These are phyloP conservation scores for Boletus speciosus DNA, from an alignment of 768 basidiomycete genomes.

Conservation along the genomic window DNA sequence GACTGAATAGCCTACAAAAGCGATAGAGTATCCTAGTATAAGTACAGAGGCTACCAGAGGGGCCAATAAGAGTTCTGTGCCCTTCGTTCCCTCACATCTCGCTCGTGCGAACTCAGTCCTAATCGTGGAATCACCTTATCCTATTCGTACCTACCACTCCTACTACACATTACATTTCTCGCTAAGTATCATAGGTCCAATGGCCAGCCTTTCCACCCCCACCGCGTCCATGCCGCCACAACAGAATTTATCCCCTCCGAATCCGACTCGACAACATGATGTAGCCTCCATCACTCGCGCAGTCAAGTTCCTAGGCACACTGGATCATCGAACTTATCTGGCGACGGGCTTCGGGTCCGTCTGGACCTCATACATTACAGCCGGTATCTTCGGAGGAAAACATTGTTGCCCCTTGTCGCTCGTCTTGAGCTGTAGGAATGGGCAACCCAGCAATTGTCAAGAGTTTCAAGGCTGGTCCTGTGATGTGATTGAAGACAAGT, in stretches of 20 bases:
- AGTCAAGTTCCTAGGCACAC: constrained; percentile 21
- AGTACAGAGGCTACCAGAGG: no score
- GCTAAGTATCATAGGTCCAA: neutral
- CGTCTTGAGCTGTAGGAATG: constrained; percentile 30
- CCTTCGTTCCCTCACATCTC: no score
- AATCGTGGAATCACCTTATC: no score
- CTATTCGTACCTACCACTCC: no score
- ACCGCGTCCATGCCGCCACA: neutral
- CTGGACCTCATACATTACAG: constrained; percentile 6
- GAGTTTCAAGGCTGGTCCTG: constrained; percentile 2
- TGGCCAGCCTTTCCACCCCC: neutral
- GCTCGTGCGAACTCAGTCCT: no score
- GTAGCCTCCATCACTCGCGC: constrained; percentile 20
- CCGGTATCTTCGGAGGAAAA: constrained; percentile 28
- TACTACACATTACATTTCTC: constrained; percentile 22
- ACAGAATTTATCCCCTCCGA: neutral
- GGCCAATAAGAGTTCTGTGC: no score
- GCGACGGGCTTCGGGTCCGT: constrained; percentile 16
- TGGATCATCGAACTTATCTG: constrained; percentile 32
- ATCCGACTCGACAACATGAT: constrained; percentile 10
- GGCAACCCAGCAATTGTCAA: constrained; percentile 18
- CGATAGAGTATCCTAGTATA: no score
- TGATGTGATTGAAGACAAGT: neutral
- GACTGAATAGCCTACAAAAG: no score
- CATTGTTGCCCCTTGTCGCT: constrained; percentile 14